A percentile compares a stretch with the other conserved stretches of the same genome.
Conservation (phyloP, 2,329 filamentous ascomycete genomes). For the Teratosphaeria gauchensis region DNA sequence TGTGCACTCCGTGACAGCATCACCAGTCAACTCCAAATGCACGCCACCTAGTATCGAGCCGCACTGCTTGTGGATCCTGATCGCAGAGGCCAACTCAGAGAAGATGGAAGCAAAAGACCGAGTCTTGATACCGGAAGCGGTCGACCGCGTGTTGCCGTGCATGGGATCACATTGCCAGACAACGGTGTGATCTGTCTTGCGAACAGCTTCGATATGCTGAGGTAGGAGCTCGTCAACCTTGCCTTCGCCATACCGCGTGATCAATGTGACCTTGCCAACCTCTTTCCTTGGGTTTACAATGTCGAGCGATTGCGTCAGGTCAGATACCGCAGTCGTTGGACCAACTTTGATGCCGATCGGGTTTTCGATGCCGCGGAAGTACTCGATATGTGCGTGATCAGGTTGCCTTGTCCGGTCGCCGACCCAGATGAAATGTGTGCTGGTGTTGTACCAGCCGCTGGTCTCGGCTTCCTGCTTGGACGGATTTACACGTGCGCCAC, state of each 20-base stretch:
- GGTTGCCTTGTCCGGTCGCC: conserved; percentile 92
- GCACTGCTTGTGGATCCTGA: conserved; percentile 73
- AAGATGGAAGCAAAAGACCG: conserved; percentile 85
- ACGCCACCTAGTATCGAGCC: conserved; percentile 85
- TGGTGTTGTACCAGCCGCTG: conserved; percentile 82
- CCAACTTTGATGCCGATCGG: conserved; percentile 96
- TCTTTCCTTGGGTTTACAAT: conserved; percentile 75
- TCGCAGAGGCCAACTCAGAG: conserved; percentile 70
- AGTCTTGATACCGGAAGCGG: conserved; percentile 76
- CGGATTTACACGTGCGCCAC: conserved; percentile 10
- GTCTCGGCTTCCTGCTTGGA: conserved; percentile 13
- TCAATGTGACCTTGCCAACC: conserved; percentile 87
- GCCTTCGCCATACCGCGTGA: conserved; percentile 81
- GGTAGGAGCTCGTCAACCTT: conserved; percentile 70
- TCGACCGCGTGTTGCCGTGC: conserved; percentile 71
- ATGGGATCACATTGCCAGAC: conserved; percentile 99
- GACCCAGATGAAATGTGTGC: conserved; percentile 96
- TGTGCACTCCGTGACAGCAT: conserved; percentile 91
- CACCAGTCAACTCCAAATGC: conserved; percentile 89
- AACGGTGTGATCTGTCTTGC: conserved; percentile 63
- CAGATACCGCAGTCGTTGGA: conserved; percentile 65
- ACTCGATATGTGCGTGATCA: conserved; percentile 89
- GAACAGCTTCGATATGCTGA: conserved; percentile 78
- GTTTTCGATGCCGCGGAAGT: conserved; percentile 92
- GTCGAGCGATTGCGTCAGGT: conserved; percentile 70